Conservation (phyloP, 129 eudicot species). For the Tanacetum coccineum region DNA sequence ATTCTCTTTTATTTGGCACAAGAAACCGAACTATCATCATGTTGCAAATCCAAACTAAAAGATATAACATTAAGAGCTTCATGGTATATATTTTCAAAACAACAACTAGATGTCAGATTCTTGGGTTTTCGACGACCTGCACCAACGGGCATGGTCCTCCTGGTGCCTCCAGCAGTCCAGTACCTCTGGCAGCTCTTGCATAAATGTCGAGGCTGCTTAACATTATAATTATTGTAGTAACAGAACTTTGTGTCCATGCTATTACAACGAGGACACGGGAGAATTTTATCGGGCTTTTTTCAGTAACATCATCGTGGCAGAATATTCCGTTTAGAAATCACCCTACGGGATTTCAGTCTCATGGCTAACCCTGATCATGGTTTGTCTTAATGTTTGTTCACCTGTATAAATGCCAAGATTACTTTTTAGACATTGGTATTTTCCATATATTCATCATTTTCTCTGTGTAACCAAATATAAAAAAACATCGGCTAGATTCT, state of each 20-base stretch:
- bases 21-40: slow-evolving; percentile 26
- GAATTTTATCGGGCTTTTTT: slow-evolving; percentile 74
- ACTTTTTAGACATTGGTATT: too few species aligned
- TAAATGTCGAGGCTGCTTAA: slow-evolving; percentile 83
- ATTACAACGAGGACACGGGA: slow-evolving; percentile 82
- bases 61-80: slow-evolving; percentile 26
- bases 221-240: slow-evolving; percentile 79
- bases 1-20: slow-evolving; percentile 26
- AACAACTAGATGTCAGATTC: too few species aligned
- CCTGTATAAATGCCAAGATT: slow-evolving; percentile 18
- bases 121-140: too few species aligned
- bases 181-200: too few species aligned
- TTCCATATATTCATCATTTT: background rate
- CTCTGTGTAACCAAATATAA: background rate
- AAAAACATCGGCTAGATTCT: background rate
- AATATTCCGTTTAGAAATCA: slow-evolving; percentile 32
- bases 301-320: slow-evolving; percentile 27
- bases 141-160: too few species aligned
- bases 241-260: slow-evolving; percentile 91
- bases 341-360: slow-evolving; percentile 24
- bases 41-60: slow-evolving; percentile 33
- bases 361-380: slow-evolving; percentile 23
- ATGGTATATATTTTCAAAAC: too few species aligned
- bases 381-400: slow-evolving; percentile 6
- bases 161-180: too few species aligned